phyloP scores from a whole-genome alignment of 345 rosid species.

The Gossypioides kirkii region DNA sequence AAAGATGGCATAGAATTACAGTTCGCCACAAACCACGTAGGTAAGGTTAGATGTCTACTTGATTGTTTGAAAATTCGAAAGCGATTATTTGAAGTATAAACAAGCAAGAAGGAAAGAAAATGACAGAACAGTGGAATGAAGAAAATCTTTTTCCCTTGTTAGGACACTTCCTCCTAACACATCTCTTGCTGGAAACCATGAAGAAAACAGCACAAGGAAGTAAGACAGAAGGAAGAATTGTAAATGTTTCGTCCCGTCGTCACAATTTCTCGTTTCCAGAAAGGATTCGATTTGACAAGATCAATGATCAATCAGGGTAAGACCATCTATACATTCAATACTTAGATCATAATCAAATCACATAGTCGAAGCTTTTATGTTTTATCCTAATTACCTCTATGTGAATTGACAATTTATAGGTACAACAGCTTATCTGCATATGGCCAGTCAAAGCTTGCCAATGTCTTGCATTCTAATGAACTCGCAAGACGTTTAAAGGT shows the following conservation, averaged over 20 bases:
- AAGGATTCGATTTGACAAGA: conserved; percentile 56
- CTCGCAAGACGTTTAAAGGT: conserved; percentile 49
- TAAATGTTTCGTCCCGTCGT: conserved; percentile 54
- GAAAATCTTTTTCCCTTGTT: conserved; percentile 2
- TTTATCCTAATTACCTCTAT: neutral
- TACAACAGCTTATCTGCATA: conserved; percentile 33
- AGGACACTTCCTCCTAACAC: conserved; percentile 76
- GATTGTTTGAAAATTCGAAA: neutral
- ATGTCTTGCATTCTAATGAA: conserved; percentile 60
- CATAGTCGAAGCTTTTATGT: neutral
- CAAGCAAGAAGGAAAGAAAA: neutral
- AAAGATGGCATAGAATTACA: conserved; percentile 43
- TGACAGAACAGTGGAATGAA: neutral
- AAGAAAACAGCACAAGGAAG: conserved; percentile 60
- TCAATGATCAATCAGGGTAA: conserved; percentile 62
- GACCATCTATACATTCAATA: neutral
- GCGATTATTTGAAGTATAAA: neutral
- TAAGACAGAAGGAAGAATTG: conserved; percentile 66
- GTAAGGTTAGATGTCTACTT: conserved; percentile 13
- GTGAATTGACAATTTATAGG: conserved; percentile 19
- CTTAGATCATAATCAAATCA: neutral
- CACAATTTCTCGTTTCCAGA: conserved; percentile 46
- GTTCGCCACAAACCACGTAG: conserved; percentile 50
- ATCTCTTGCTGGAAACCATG: conserved; percentile 63
- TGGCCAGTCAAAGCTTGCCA: conserved; percentile 66